Base-by-base conservation (phyloP, 1,284 basidiomycete species). In the Pyrrhoderma lamaoense region DNA sequence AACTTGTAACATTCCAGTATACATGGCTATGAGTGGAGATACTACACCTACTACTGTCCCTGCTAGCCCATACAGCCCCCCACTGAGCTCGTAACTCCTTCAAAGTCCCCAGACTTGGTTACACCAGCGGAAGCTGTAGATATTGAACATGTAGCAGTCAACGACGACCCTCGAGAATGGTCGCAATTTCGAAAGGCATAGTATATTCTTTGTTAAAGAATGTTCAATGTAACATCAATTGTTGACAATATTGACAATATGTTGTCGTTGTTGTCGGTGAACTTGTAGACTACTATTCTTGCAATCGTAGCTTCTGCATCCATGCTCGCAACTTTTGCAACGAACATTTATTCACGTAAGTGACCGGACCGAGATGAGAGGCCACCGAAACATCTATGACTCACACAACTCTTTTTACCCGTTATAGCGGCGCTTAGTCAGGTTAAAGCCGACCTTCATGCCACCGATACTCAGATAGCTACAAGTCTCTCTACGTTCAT, bases 131-230 rank as follows among this genome's bases (percentile, higher is more conserved):
- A 35, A n/a, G 18, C 45, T 14, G 44, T 43, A 31, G 82, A 85
- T 62, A 84, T 86, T 51, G 83, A 86, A 58, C 81, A 85, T 61
- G 70, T 74, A 25, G 70, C 74, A 11, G 89, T 93, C 2, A 65
- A 72, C 8, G 77, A 93, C 60, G 90, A 93, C 67, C 91, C 91
- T 8, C 72, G 88, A 42, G 62, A 73, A 56, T 94, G 91, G 91
- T 78, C 78, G 1, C 54, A 60, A 14, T 55, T 68, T 42, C 79
- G 82, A 60, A 93, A 94, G 75, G 82, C 77, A 9, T 25, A 19
- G 8, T 3, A 18, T 16, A 38, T 38, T 51, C 23, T 44, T 16
- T 40, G 8, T 40, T 31, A 5, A 31, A 31, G 27, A 31, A 5
- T 31, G 8, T n/a, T n/a, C n/a, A n/a, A n/a, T n/a, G n/a, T n/a